These are phyloP conservation scores for Alternaria brassicicola DNA, from an alignment of 2,329 filamentous ascomycete species.

Conservation along the genomic window DNA sequence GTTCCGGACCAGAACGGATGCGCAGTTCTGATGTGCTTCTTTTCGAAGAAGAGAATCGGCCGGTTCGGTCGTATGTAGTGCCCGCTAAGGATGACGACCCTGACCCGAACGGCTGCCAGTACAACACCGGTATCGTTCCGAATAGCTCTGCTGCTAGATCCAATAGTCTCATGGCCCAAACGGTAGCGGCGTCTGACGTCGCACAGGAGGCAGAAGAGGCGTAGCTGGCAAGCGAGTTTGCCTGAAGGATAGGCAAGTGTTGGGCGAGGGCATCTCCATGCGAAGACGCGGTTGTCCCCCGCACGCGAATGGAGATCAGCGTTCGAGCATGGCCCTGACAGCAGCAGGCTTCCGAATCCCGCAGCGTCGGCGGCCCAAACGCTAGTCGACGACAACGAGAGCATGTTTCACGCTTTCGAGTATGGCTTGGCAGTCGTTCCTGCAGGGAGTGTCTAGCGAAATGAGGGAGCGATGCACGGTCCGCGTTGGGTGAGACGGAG, in stretches of 20 bases:
- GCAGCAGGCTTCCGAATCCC: constrained; percentile 11
- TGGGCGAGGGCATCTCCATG: neutral
- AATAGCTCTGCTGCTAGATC: constrained; percentile 1
- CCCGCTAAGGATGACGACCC: neutral
- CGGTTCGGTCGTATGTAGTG: neutral
- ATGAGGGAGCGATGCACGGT: constrained; percentile 33
- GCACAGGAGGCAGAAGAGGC: constrained; percentile 5
- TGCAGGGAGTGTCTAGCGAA: constrained; percentile 36
- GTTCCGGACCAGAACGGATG: neutral
- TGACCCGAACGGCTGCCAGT: constrained; percentile 1
- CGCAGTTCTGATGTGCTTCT: constrained; percentile 1
- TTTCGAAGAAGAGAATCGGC: neutral
- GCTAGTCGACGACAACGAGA: constrained; percentile 26
- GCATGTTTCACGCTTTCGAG: constrained; percentile 30
- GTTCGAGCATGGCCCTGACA: constrained; percentile 13
- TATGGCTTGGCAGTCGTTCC: constrained; percentile 27
- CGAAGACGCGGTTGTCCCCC: neutral
- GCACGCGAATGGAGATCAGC: neutral
- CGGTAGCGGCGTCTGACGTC: constrained; percentile 3
- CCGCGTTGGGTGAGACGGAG: constrained; percentile 32
- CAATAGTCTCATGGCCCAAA: neutral
- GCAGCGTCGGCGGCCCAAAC: constrained; percentile 25
- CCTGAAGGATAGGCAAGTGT: neutral
- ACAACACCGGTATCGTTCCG: neutral
- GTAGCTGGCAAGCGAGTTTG: constrained; percentile 1